Base-by-base conservation (phyloP, 176 grass and related monocot genomes). In the Carex cristatella region DNA sequence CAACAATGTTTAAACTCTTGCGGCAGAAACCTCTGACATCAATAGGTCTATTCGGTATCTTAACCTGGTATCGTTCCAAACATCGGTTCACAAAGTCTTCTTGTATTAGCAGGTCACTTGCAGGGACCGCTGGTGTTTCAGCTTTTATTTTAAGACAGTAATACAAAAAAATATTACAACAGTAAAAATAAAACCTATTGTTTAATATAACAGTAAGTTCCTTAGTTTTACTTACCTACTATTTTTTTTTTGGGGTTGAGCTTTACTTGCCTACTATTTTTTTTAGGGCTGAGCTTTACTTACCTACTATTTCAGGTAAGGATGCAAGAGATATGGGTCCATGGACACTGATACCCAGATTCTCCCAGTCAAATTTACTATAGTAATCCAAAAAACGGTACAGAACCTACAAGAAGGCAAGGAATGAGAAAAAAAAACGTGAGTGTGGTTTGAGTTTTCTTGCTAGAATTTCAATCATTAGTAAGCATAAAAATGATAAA, bases 341-440 rank as follows among this genome's bases (percentile, higher is more conserved):
- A 69, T 81, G 83, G 57, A 98, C 89, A 85, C 91, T 95, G 62
- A 95, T 84, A 59, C 96, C 89, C 38, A 92, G 90, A 37, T 79
- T 92, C 5, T 98, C 93, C 96, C 96, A 95, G 75, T 98, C 91
- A 87, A 98, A 98, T 88, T 92, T 94, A 62, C 96, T 95, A 85
- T 92, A 98, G 67, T 89, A 98, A 58, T 98, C 93, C 57, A 98
- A 76, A 90, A 98, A 98, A 71, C 69, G 92, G 87, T 95, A 98
- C 53, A 98, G 86, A 53, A 98, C 96, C 93, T 98, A 86, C 86
- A 87, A 65, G 81, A 90, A 46, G 67, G 16, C 9, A 84, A 18
- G 30, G 40, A 72, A 64, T 71, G 9, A 73, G 31, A 61, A 54
- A 81, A 64, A 83, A 10, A 1, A 63, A 68, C 7, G 23, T 69